phyloP scores from a whole-genome alignment of 352 stramenopile species.

The Globisporangium spiculum region DNA sequence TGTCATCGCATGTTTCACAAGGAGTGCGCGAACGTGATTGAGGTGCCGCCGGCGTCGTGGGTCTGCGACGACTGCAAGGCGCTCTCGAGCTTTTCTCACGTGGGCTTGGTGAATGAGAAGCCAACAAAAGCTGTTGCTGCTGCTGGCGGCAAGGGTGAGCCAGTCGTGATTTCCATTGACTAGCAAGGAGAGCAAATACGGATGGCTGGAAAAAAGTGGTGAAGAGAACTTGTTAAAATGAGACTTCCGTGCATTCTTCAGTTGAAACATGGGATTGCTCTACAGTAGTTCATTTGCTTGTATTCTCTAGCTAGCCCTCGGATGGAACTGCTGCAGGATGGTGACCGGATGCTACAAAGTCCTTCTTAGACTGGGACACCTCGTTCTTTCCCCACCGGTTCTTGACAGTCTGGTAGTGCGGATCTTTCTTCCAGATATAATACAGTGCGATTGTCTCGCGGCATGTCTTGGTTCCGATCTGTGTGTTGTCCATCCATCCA shows the following conservation, averaged over 20 bases:
- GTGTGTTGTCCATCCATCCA: background rate
- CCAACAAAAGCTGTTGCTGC: background rate
- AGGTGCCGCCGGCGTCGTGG: conserved; percentile 75
- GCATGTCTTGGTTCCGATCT: conserved; percentile 73
- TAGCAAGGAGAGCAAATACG: conserved; percentile 15
- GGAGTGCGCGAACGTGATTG: conserved; percentile 76
- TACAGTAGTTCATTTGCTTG: background rate
- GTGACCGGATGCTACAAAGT: conserved; percentile 15
- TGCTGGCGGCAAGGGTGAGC: conserved; percentile 19
- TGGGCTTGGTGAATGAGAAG: conserved; percentile 38
- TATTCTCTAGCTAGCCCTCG: background rate
- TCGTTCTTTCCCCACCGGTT: conserved; percentile 65
- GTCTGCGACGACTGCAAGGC: conserved; percentile 74
- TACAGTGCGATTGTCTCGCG: conserved; percentile 80
- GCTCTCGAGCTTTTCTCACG: conserved; percentile 56
- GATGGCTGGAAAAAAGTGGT: background rate
- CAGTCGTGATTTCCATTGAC: conserved; percentile 72
- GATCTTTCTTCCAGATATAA: conserved; percentile 88
- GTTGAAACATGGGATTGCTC: background rate
- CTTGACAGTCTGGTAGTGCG: conserved; percentile 80
- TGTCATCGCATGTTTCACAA: conserved; percentile 85
- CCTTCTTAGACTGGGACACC: conserved; percentile 26
- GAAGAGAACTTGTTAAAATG: background rate
- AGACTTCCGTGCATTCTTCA: background rate
- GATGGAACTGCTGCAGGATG: background rate